These are phyloP conservation scores for Dipodascus albidus DNA, from an alignment of 805 yeast species.

Conservation along the genomic window DNA sequence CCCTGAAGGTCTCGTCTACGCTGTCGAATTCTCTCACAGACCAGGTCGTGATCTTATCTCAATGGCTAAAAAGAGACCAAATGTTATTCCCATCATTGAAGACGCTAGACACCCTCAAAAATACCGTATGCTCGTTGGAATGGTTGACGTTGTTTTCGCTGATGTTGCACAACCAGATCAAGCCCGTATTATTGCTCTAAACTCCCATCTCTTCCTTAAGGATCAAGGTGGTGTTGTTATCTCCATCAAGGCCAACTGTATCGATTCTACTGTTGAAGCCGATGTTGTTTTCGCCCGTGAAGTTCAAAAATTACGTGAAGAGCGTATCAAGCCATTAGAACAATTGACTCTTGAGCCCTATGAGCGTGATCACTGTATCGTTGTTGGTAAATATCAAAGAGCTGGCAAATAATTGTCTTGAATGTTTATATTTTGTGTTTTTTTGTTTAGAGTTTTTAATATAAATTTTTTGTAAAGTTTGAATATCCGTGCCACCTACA, in stretches of 20 bases:
- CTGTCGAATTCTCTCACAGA: conserved; percentile 98
- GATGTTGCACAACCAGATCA: conserved; percentile 99
- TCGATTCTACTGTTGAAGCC: conserved; percentile 98
- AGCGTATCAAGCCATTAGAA: conserved; percentile 95
- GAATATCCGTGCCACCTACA: neutral
- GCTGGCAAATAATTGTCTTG: conserved; percentile 37
- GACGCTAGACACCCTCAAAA: conserved; percentile 99
- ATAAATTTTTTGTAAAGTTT: neutral
- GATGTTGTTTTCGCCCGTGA: conserved; percentile 99
- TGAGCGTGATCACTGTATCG: conserved; percentile 99
- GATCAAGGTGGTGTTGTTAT: conserved; percentile 98
- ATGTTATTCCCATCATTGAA: conserved; percentile 96
- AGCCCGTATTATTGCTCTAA: conserved; percentile 98
- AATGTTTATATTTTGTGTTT: conserved; percentile 3
- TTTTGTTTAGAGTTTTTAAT: neutral
- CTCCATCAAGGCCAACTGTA: conserved; percentile 99
- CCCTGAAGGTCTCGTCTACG: conserved; percentile 97
- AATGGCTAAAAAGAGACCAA: conserved; percentile 99
- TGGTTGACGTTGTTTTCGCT: conserved; percentile 98
- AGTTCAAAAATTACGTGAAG: conserved; percentile 97
- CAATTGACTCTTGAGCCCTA: conserved; percentile 98
- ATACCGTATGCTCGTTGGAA: conserved; percentile 97
- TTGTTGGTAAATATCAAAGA: conserved; percentile 93
- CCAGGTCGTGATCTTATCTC: conserved; percentile 98
- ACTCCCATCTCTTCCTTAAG: conserved; percentile 95